Conservation (phyloP, 2,329 filamentous ascomycete genomes). For the Arthrobotrys entomopaga region DNA sequence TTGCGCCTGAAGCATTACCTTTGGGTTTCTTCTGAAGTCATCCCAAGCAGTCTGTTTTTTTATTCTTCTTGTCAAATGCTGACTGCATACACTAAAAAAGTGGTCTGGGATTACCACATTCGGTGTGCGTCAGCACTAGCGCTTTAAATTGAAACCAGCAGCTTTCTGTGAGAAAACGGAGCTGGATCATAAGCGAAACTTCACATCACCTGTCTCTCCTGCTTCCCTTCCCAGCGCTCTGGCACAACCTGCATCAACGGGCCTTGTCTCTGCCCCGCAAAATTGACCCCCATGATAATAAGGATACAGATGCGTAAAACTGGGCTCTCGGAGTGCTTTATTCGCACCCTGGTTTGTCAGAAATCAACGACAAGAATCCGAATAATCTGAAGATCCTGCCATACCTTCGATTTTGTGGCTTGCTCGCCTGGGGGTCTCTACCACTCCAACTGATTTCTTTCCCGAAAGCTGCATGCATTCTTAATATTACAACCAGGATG, state of each 20-base stretch:
- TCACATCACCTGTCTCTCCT: not conserved
- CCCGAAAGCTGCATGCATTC: constrained; percentile 37
- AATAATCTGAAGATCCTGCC: constrained; percentile 33
- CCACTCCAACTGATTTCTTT: too few species aligned
- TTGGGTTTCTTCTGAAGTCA: constrained; percentile 4
- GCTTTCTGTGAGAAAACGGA: constrained; percentile 15
- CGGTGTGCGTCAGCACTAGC: constrained; percentile 55
- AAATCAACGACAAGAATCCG: constrained; percentile 12
- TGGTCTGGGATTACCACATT: constrained; percentile 54
- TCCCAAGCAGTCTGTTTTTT: constrained; percentile 18
- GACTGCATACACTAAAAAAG: constrained; percentile 54
- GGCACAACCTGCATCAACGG: constrained; percentile 26
- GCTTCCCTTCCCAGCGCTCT: constrained; percentile 22
- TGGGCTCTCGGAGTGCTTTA: constrained; percentile 1
- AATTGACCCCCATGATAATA: constrained; percentile 17
- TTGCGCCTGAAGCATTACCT: constrained; percentile 33
- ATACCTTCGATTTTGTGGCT: constrained; percentile 34
- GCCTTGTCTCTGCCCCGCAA: constrained; percentile 31
- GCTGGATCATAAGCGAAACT: constrained; percentile 28
- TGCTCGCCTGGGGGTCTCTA: constrained; percentile 53
- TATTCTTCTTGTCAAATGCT: constrained; percentile 52
- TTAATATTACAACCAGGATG: constrained; percentile 22
- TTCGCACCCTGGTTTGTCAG: constrained; percentile 25
- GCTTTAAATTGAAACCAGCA: constrained; percentile 40
- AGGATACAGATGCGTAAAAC: constrained; percentile 18